Base-by-base conservation (phyloP, 2,329 filamentous ascomycete genomes). In the Cordyceps militaris region DNA sequence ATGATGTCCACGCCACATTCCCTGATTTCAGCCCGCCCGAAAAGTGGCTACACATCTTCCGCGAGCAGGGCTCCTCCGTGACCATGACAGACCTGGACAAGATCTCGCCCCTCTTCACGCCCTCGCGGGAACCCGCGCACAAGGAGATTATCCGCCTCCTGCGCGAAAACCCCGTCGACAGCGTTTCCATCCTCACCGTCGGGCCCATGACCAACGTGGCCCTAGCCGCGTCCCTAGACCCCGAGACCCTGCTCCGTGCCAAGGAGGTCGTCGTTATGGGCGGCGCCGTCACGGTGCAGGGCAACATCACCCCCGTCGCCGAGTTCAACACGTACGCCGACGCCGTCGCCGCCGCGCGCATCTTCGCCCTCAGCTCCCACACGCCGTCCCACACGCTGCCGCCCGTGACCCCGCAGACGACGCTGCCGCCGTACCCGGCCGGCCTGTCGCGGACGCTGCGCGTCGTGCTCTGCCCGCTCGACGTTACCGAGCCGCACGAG, bases 291-390 rank as follows among this genome's bases (percentile, higher is more conserved):
- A 79, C 88, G 59, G 75, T 85, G 46, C 81, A 85, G 52, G 94
- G 94, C 64, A 99, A 99, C 71, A 85, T 89, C 67, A 86, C 84
- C 47, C 93, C 94, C 1, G 83, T 87, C 13, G 91, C 89, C 61
- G 94, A 99, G 71, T 99, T 99, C 81, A 99, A 99, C 76, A 88
- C 88, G 58, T 96, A 91, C 67, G 92, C 94, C 59, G 95, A 99
- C 70, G 79, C 88, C 21, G 80, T 89, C 42, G 88, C 89, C 28
- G 83, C 88, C 0, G 89, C 89, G 11, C 81, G 88, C 14, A 81
- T 94, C 19, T 92, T 87, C 67, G 88, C 89, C 7, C 76, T 94
- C 61, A 91, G 89, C 0, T 91, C 88, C 1, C 82, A 79, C 6
- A 84, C 76, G 34, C 94, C 94, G 0, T 73, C 79, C 13, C 88